These are phyloP conservation scores for Monilinia polystroma DNA, from an alignment of 2,329 filamentous ascomycete species.

Conservation along the genomic window DNA sequence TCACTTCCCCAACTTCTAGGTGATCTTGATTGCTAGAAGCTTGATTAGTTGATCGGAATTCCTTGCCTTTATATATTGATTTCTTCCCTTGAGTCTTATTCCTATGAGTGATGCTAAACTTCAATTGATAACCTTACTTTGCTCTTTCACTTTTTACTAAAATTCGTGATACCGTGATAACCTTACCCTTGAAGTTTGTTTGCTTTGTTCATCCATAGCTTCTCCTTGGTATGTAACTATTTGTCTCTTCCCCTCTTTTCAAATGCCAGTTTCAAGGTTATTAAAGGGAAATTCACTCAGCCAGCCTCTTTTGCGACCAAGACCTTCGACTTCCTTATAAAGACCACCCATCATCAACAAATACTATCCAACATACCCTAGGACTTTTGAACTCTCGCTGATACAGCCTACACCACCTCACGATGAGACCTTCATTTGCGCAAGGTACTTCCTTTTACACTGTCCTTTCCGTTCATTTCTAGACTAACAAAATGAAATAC, in stretches of 20 bases:
- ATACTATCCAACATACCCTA: neutral
- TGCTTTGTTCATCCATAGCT: neutral
- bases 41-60: conserved; percentile 2
- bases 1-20: neutral
- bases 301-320: neutral
- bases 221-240: conserved; percentile 1
- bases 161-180: neutral
- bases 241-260: neutral
- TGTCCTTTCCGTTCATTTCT: neutral
- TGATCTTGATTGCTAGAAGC: conserved; percentile 8
- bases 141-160: neutral
- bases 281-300: neutral
- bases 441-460: conserved; percentile 4
- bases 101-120: neutral
- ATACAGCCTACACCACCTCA: neutral
- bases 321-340: neutral
- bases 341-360: neutral
- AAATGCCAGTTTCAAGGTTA: neutral
- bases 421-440: conserved; percentile 18
- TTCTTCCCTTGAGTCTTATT: neutral
- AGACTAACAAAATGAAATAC: conserved; percentile 7
- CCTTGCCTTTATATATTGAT: neutral
- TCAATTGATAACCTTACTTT: neutral
- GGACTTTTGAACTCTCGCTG: neutral
- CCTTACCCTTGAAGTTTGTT: neutral